Evolutionary conservation across 2,329 filamentous ascomycete genomes (phyloP).

Genomic region (Neospermospora avenae): DNA sequence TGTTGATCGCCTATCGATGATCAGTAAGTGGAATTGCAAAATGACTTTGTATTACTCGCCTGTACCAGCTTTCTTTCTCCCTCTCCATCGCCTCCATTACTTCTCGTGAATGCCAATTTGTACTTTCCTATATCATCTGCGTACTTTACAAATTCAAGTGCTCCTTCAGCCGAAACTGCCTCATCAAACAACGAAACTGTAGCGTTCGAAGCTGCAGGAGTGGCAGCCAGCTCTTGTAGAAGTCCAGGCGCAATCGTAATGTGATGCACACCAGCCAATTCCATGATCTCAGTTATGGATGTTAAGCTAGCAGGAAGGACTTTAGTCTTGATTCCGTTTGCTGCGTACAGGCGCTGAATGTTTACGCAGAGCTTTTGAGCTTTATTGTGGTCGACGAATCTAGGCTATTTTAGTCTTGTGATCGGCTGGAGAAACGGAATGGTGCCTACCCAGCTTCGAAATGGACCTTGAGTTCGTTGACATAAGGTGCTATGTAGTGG

Average conservation of each 20-base stretch:
- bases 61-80: slow-evolving; percentile 49
- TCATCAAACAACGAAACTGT: slow-evolving; percentile 25
- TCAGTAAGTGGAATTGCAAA: neutral
- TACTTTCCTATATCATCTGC: slow-evolving; percentile 45
- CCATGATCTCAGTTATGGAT: slow-evolving; percentile 54
- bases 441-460: slow-evolving; percentile 46
- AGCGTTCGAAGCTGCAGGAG: slow-evolving; percentile 7
- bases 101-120: slow-evolving; percentile 49
- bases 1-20: slow-evolving; percentile 50
- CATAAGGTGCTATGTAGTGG: slow-evolving; percentile 62
- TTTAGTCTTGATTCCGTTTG: slow-evolving; percentile 42
- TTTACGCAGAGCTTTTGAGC: slow-evolving; percentile 40
- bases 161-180: neutral
- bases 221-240: slow-evolving; percentile 34
- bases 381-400: slow-evolving; percentile 47
- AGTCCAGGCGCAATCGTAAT: slow-evolving; percentile 56
- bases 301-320: slow-evolving; percentile 57
- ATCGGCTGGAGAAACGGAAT: neutral
- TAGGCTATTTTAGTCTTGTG: slow-evolving; percentile 25
- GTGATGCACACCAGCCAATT: slow-evolving; percentile 54
- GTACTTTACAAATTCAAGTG: slow-evolving; percentile 18
- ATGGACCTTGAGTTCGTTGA: slow-evolving; percentile 63
- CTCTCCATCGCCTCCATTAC: slow-evolving; percentile 45
- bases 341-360: slow-evolving; percentile 51
- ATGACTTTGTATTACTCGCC: slow-evolving; percentile 29